Base-by-base conservation (phyloP, 2,329 filamentous ascomycete species). In the Amylocarpus encephaloides region DNA sequence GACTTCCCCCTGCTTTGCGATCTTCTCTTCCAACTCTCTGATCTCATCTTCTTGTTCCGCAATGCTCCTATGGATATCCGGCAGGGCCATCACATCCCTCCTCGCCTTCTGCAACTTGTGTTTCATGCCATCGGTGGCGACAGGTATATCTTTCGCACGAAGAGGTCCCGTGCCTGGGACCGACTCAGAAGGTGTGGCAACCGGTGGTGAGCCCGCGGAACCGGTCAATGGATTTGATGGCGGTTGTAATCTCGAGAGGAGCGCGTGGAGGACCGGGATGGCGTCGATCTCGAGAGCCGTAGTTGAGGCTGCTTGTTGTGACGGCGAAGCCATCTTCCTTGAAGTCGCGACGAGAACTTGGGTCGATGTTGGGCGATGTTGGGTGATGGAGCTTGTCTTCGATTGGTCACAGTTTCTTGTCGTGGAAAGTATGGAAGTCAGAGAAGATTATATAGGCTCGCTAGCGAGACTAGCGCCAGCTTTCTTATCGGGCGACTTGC, bases 31-130 rank as follows among this genome's bases (percentile, higher is more conserved):
- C 41, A 91, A 71, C 59, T 80, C 76, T 34, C 62, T 67, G 16
- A 91, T 85, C 72, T 92, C 87, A 12, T 74, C 75, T 59, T 85
- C 75, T 70, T 92, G 88, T 65, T 89, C 84, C 50, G 75, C 75
- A 12, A 84, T 70, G 5, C 73, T 77, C 47, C 86, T 76, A 15
- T 79, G 72, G 65, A 92, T 80, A 68, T 91, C 87, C 9, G 85
- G 85, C 59, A 93, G 67, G 26, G 73, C 71, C 62, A 76, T 74
- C 46, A 90, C 73, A 59, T 83, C 79, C 32, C 74, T 76, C 44
- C 86, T 77, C 44, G 91, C 90, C 59, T 84, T 85, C 66, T 90
- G 85, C 51, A 97, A 79, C 68, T 88, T 88, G 68, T 91, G 83
- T 68, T 88, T 91, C 61, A 96, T 75, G 33, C 79, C 78, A 63